Evolutionary conservation across 129 eudicot species (phyloP), one percentile per base, ranked within the genome.

Genomic region (Pseudognaphalium luteoalbum): DNA sequence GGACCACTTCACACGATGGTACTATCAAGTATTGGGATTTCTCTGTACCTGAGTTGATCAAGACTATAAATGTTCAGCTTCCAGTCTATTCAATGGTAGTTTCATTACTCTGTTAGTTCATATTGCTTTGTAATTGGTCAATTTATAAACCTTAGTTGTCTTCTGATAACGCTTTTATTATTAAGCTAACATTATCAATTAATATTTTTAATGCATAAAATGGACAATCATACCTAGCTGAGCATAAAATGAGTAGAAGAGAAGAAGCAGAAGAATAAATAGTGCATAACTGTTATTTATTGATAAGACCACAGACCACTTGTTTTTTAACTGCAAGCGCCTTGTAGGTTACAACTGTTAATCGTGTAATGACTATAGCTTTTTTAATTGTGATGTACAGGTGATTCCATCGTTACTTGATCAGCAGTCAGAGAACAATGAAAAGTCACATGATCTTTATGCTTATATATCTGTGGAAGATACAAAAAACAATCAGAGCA

Each of bases 1-100:
- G 98, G 98, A 94, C 97, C 0, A 71, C 93, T 33, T 94, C 98
- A 3, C 87, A 87, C 19, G 98, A 94, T 89, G 98, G 96, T 28
- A 88, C 91, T n/a, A 91, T 94, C 80, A 83, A 83, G 76, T 89
- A 85, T 70, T 94, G 98, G 98, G 98, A 94, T 67, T 91, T 91
- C 66, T 85, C 88, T 4, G 81, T 76, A 29, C 86, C 97, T 7
- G 96, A 88, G 69, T 76, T 84, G 79, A 58, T 94, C 69, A 94
- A 82, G 83, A 87, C 87, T 22, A 76, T 91, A 50, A 72, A 84
- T 44, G 76, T 91, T 77, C 83, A 59, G 22, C 77, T 82, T 12
- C 97, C 97, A 0, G 80, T 94, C 69, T 86, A 87, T 78, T 91
- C 88, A 4, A 94, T 94, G 98, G 98, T 91, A 80, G 69, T 22